Percentiles rank a stretch among this genome's conserved stretches.
Conservation (phyloP, 2,329 filamentous ascomycete species). For the Colletotrichum somersetense region DNA sequence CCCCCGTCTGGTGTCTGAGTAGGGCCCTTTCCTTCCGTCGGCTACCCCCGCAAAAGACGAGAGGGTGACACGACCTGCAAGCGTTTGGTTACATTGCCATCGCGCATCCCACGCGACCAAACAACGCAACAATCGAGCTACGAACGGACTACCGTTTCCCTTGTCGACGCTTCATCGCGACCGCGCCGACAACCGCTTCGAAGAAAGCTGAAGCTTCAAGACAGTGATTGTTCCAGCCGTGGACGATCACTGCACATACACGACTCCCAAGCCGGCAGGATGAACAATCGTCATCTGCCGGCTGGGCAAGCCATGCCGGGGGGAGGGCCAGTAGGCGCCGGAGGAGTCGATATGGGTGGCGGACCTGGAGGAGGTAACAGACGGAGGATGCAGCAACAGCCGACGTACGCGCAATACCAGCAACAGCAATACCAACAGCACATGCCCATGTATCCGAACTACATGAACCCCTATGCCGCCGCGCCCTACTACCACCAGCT, state of each 20-base stretch:
- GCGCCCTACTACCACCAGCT: slow-evolving; percentile 65
- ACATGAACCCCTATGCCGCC: slow-evolving; percentile 63
- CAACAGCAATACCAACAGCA: slow-evolving; percentile 45
- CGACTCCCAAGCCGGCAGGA: slow-evolving; percentile 76
- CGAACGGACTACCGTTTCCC: slow-evolving; percentile 17
- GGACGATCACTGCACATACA: slow-evolving; percentile 44
- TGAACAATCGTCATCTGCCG: slow-evolving; percentile 83
- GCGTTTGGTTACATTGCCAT: slow-evolving; percentile 17
- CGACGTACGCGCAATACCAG: slow-evolving; percentile 50
- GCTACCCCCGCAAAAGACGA: slow-evolving; percentile 23
- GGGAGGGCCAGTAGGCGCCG: slow-evolving; percentile 46
- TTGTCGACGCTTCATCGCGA: slow-evolving; percentile 37
- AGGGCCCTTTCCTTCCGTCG: slow-evolving; percentile 8
- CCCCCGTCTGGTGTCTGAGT: slow-evolving; percentile 8
- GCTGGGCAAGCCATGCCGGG: slow-evolving; percentile 76
- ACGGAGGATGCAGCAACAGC: slow-evolving; percentile 55
- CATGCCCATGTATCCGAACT: slow-evolving; percentile 62
- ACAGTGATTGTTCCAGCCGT: slow-evolving; percentile 43
- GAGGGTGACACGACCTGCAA: slow-evolving; percentile 17
- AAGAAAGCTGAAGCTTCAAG: slow-evolving; percentile 29
- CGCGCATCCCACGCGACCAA: slow-evolving; percentile 25
- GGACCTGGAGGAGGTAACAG: slow-evolving; percentile 51
- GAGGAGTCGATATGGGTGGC: slow-evolving; percentile 50
- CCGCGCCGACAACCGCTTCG: slow-evolving; percentile 31
- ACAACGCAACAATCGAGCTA: slow-evolving; percentile 12